Conservation (phyloP, 352 stramenopile species). For the Achlya hypogyna region DNA sequence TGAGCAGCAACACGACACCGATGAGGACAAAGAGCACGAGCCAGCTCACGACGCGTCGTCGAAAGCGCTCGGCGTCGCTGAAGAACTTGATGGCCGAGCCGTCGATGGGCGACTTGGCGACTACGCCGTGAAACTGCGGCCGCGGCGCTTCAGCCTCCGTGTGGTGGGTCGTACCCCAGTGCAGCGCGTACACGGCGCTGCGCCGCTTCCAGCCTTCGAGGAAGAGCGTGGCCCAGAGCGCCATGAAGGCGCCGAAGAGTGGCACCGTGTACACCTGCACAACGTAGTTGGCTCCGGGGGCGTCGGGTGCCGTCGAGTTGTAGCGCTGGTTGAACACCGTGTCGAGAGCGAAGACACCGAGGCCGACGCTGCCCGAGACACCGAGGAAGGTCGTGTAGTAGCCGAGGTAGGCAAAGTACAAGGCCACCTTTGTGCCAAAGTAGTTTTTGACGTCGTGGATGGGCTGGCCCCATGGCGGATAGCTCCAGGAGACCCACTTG, state of each 20-base stretch:
- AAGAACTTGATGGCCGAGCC: conserved; percentile 60
- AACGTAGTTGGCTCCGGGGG: conserved; percentile 31
- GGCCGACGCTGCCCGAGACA: conserved; percentile 79
- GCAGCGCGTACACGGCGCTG: conserved; percentile 63
- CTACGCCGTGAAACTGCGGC: conserved; percentile 65
- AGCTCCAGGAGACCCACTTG: conserved; percentile 65
- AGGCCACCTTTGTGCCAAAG: conserved; percentile 87
- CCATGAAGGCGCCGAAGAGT: conserved; percentile 80
- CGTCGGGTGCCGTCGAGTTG: neutral
- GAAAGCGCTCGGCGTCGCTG: conserved; percentile 49
- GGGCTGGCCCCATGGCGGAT: conserved; percentile 60
- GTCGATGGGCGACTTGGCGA: conserved; percentile 67
- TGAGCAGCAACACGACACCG: conserved; percentile 60
- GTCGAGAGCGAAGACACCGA: conserved; percentile 26
- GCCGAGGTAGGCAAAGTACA: conserved; percentile 97
- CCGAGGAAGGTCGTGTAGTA: conserved; percentile 93
- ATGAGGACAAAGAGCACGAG: conserved; percentile 70
- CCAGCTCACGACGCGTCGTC: conserved; percentile 68
- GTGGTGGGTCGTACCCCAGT: conserved; percentile 77
- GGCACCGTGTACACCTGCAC: conserved; percentile 73
- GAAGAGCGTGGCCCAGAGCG: conserved; percentile 84
- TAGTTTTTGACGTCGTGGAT: conserved; percentile 74
- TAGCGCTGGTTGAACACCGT: neutral
- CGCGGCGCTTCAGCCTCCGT: conserved; percentile 55
- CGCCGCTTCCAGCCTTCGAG: conserved; percentile 86